Evolutionary conservation across 495 filamentous ascomycete genomes (phyloP), one percentile per base, ranked within the genome.

Genomic region (Bathelium albidoporum): DNA sequence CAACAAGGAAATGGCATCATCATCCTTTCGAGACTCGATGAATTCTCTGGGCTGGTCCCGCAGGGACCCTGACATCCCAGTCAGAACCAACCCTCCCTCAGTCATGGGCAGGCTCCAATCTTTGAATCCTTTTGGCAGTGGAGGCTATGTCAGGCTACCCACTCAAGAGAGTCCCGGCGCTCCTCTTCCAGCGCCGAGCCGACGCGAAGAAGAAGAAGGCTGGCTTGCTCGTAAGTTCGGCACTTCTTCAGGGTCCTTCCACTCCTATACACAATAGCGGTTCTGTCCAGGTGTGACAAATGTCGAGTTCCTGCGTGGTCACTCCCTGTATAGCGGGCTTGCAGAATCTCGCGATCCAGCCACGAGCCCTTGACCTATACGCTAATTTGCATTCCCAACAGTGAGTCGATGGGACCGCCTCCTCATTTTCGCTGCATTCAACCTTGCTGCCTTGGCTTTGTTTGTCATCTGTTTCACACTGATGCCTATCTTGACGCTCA

Each of bases 401-500:
- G 94, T 98, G 79, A 96, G 90, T 74, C 85, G 94, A 73, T 97
- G 94, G 94, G 94, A 98, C 76, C 89, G 94, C 59, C 75, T 97
- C 72, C 80, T 98, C 69, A 83, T 97, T 62, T 98, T 97, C 73
- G 87, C 82, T 61, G 91, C 85, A 69, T 95, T 95, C 79, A 97
- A 96, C 72, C 73, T 96, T 66, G 93, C 88, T 59, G 93, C 94
- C 60, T 80, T 89, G 64, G 89, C 88, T 61, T 91, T 95, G 78
- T 98, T 98, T 77, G 82, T 94, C 64, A 81, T 94, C 68, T 95
- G 89, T 79, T 95, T 97, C 77, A 84, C 84, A 71, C 79, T 98
- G 32, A 91, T 94, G 77, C 91, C 91, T 63, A 78, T 92, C 58
- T 79, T 94, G 63, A 78, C 86, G 65, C 74, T 87, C 65, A 87